Conservation (phyloP, 768 basidiomycete genomes). For the Rhizopogon rudus region DNA sequence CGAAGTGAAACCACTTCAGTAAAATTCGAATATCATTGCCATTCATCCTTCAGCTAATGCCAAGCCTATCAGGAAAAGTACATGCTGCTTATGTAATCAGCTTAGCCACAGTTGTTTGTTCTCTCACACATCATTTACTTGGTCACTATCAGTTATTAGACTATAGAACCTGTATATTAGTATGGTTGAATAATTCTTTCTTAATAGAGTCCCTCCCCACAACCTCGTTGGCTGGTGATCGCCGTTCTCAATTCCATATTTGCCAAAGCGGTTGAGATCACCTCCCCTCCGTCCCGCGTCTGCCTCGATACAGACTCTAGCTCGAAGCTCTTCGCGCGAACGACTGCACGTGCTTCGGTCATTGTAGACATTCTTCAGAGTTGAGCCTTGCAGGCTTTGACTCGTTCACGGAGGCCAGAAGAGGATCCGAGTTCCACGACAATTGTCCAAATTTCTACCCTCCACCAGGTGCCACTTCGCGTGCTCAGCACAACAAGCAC, state of each 20-base stretch:
- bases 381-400: slow-evolving; percentile 69
- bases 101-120: no score
- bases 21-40: no score
- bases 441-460: slow-evolving; percentile 65
- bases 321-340: slow-evolving; percentile 26
- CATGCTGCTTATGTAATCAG: no score
- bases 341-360: slow-evolving; percentile 19
- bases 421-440: slow-evolving; percentile 69
- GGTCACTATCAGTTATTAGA: no score
- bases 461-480: slow-evolving; percentile 35
- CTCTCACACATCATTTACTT: no score
- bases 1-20: no score
- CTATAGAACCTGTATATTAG: no score
- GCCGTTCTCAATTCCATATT: slow-evolving; percentile 53
- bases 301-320: slow-evolving; percentile 42
- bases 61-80: slow-evolving; percentile 14
- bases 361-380: slow-evolving; percentile 39
- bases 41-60: slow-evolving; percentile 53
- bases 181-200: no score
- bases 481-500: slow-evolving; percentile 37
- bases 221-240: slow-evolving; percentile 36
- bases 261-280: slow-evolving; percentile 38
- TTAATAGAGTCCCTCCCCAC: slow-evolving; percentile 33
- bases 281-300: slow-evolving; percentile 27
- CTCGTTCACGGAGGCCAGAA: slow-evolving; percentile 73